A percentile compares a stretch with the other conserved stretches of the same genome.
These are phyloP conservation scores for Leccinum imitatum DNA, from an alignment of 768 basidiomycete genomes.

Conservation along the genomic window DNA sequence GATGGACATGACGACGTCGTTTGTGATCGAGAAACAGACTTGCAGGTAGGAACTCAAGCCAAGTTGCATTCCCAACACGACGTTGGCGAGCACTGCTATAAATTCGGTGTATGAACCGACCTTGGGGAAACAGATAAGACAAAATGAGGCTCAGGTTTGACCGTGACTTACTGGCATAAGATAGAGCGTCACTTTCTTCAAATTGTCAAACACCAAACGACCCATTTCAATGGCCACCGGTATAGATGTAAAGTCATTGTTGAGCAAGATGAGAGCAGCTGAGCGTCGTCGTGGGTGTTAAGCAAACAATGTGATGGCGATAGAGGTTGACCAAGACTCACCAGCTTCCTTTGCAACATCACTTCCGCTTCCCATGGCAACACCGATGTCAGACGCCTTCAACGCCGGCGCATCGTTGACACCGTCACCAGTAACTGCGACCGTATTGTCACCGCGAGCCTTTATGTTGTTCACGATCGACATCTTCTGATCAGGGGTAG, in stretches of 20 bases:
- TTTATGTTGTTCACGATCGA: slow-evolving; percentile 56
- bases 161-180: slow-evolving; percentile 39
- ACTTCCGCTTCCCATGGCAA: slow-evolving; percentile 50
- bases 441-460: slow-evolving; percentile 44
- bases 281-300: background rate
- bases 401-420: slow-evolving; percentile 53
- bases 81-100: slow-evolving; percentile 54
- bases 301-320: background rate
- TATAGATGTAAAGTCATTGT: slow-evolving; percentile 61
- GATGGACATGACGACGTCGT: slow-evolving; percentile 52
- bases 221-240: slow-evolving; percentile 58
- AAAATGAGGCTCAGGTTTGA: background rate
- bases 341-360: slow-evolving; percentile 58
- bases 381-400: slow-evolving; percentile 54
- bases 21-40: slow-evolving; percentile 53
- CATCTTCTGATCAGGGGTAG: slow-evolving; percentile 58
- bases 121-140: slow-evolving; percentile 16
- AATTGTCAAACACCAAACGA: slow-evolving; percentile 57
- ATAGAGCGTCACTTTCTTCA: slow-evolving; percentile 52
- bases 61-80: slow-evolving; percentile 59
- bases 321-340: slow-evolving; percentile 20
- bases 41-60: slow-evolving; percentile 55
- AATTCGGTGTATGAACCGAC: slow-evolving; percentile 62
- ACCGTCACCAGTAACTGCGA: slow-evolving; percentile 59
- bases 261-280: slow-evolving; percentile 51